Conservation (phyloP, 2,329 filamentous ascomycete species). For the Arthroderma sp. region DNA sequence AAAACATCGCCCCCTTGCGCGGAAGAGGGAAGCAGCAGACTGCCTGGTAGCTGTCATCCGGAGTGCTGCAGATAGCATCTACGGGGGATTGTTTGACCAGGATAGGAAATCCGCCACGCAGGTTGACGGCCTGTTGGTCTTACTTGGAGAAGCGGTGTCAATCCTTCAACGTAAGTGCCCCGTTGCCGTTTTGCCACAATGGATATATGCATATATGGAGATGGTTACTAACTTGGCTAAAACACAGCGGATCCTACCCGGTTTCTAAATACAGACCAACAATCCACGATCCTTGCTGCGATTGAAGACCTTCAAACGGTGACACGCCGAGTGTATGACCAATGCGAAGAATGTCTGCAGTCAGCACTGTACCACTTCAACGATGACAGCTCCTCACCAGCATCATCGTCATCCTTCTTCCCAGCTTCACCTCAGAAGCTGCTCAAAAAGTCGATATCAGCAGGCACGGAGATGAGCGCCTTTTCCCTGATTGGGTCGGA, state of each 20-base stretch:
- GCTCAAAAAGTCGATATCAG: constrained; percentile 50
- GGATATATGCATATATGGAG: constrained; percentile 6
- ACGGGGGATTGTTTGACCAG: constrained; percentile 76
- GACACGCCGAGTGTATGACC: constrained; percentile 54
- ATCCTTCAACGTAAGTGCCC: constrained; percentile 49
- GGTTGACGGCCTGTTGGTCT: constrained; percentile 70
- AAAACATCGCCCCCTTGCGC: constrained; percentile 40
- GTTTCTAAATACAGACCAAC: constrained; percentile 56
- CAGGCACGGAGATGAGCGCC: constrained; percentile 42
- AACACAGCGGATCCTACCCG: constrained; percentile 36
- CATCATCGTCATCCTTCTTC: constrained; percentile 7
- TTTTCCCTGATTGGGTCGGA: constrained; percentile 63
- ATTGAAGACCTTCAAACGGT: constrained; percentile 71
- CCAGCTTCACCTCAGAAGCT: constrained; percentile 49
- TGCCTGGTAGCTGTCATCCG: constrained; percentile 72
- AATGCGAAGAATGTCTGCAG: constrained; percentile 66
- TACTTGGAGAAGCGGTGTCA: constrained; percentile 71
- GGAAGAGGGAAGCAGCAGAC: constrained; percentile 56
- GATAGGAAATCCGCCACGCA: constrained; percentile 70
- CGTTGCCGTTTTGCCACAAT: constrained; percentile 1
- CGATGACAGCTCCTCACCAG: constrained; percentile 16
- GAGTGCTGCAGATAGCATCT: constrained; percentile 79
- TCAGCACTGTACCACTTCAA: constrained; percentile 55
- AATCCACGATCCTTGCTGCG: constrained; percentile 61
- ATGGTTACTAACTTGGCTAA: constrained; percentile 5